Evolutionary conservation across 371 early-diverging fungal genomes (phyloP).

Genomic region (Blakeslea trispora): DNA sequence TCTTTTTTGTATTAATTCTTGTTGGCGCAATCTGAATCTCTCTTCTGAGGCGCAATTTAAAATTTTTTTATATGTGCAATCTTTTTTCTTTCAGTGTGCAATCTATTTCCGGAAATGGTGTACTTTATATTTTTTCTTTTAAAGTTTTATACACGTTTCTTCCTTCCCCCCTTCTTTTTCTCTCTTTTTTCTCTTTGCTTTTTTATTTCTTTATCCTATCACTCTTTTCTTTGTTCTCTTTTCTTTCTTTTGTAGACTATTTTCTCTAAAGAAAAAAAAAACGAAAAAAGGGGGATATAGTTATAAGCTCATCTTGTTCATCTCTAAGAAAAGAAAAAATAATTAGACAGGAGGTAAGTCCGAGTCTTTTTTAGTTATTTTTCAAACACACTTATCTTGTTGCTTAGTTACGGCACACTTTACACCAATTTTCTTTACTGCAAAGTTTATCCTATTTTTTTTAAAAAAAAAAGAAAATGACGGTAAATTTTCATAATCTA

Average conservation of each 20-base stretch:
- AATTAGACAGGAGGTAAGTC: too few relatives aligned
- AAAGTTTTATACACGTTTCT: constrained; percentile 17
- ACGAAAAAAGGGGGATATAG: not conserved
- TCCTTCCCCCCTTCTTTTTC: constrained; percentile 3
- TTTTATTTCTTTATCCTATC: too few relatives aligned
- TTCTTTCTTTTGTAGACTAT: constrained; percentile 1
- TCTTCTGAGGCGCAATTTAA: too few relatives aligned
- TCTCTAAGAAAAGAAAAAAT: not conserved
- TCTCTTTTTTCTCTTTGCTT: constrained; percentile 2
- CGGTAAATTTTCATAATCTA: constrained; percentile 21
- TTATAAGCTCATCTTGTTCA: not conserved
- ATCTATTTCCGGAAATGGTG: too few relatives aligned
- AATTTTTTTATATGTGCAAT: constrained; percentile 8
- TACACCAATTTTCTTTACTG: too few relatives aligned
- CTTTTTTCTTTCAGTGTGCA: not conserved
- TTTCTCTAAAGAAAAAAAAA: not conserved
- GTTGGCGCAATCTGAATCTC: too few relatives aligned
- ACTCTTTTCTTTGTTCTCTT: constrained; percentile 4
- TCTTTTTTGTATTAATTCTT: too few relatives aligned
- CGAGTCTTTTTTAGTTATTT: too few relatives aligned
- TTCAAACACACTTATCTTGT: too few relatives aligned
- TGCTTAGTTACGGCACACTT: too few relatives aligned
- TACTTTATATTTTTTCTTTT: not conserved
- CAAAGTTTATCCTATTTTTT: not conserved
- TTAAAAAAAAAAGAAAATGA: constrained; percentile 14